Conservation (phyloP, 257 asterid genomes). For the Linderniella brevidens region DNA sequence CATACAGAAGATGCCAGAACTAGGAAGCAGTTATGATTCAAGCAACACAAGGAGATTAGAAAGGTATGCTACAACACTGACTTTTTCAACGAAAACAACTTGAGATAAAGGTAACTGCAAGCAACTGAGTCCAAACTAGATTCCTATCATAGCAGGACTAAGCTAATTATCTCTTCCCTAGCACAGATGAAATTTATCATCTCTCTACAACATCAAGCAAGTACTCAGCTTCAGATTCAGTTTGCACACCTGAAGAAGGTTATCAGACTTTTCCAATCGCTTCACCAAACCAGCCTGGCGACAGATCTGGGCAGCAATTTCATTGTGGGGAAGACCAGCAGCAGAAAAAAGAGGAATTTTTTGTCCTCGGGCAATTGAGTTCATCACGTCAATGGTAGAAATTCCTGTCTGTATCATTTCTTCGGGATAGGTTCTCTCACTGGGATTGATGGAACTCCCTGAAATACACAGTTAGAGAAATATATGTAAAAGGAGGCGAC, state of each 20-base stretch:
- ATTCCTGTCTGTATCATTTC: constrained; percentile 97
- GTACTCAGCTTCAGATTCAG: no score
- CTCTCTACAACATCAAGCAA: no score
- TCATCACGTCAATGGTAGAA: constrained; percentile 93
- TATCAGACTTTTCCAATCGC: constrained; percentile 71
- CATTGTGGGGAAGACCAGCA: constrained; percentile 96
- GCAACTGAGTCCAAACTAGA: no score
- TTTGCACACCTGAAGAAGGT: constrained; percentile 51
- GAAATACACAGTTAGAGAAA: constrained; percentile 6
- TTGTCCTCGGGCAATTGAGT: constrained; percentile 90
- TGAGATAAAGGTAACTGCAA: no score
- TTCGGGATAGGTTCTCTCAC: constrained; percentile 93
- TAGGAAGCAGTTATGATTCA: background rate
- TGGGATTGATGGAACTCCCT: constrained; percentile 96
- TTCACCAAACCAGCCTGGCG: constrained; percentile 97
- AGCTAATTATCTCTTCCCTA: no score
- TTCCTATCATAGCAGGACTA: no score
- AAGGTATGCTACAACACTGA: background rate
- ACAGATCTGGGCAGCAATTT: constrained; percentile 93
- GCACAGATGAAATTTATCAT: no score
- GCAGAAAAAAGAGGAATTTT: constrained; percentile 92
- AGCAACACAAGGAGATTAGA: background rate
- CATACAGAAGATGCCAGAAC: background rate
- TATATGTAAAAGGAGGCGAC: background rate
- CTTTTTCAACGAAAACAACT: no score